A percentile compares a stretch with the other conserved stretches of the same genome.
Evolutionary conservation across 2,329 filamentous ascomycete species (phyloP).

Genomic region (Cladophialophora exuberans): DNA sequence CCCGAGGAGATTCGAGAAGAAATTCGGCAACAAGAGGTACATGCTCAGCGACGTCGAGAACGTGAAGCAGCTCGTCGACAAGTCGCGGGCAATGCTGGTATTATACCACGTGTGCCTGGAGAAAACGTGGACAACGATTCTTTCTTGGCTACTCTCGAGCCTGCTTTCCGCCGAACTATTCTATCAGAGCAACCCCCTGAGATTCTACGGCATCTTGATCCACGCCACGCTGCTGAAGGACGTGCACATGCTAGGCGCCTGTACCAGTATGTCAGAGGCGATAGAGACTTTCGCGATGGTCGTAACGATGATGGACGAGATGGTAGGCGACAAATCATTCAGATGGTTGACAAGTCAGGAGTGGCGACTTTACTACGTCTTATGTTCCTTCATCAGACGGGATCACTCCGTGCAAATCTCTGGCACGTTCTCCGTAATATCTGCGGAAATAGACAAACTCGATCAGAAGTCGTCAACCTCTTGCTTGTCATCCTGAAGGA

Average conservation of each 20-base stretch:
- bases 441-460: slow-evolving; percentile 94
- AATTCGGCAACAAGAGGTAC: slow-evolving; percentile 85
- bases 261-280: slow-evolving; percentile 58
- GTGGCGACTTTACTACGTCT: slow-evolving; percentile 95
- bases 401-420: slow-evolving; percentile 79
- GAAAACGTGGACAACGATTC: slow-evolving; percentile 91
- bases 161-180: slow-evolving; percentile 80
- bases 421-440: slow-evolving; percentile 88
- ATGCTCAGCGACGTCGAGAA: slow-evolving; percentile 84
- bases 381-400: slow-evolving; percentile 95
- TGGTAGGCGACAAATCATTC: slow-evolving; percentile 72
- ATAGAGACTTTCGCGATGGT: slow-evolving; percentile 41
- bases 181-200: slow-evolving; percentile 91
- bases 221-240: slow-evolving; percentile 83
- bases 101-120: slow-evolving; percentile 58
- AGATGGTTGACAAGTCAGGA: slow-evolving; percentile 95
- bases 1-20: slow-evolving; percentile 89
- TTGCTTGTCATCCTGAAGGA: slow-evolving; percentile 93
- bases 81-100: slow-evolving; percentile 47
- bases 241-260: slow-evolving; percentile 67
- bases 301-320: slow-evolving; percentile 42
- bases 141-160: slow-evolving; percentile 88
- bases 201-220: slow-evolving; percentile 78
- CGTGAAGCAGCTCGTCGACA: slow-evolving; percentile 77
- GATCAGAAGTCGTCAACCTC: slow-evolving; percentile 90